Percentiles rank a stretch among this genome's conserved stretches.
These are phyloP conservation scores for Mollisia scopiformis DNA, from an alignment of 2,329 filamentous ascomycete species.

Conservation along the genomic window DNA sequence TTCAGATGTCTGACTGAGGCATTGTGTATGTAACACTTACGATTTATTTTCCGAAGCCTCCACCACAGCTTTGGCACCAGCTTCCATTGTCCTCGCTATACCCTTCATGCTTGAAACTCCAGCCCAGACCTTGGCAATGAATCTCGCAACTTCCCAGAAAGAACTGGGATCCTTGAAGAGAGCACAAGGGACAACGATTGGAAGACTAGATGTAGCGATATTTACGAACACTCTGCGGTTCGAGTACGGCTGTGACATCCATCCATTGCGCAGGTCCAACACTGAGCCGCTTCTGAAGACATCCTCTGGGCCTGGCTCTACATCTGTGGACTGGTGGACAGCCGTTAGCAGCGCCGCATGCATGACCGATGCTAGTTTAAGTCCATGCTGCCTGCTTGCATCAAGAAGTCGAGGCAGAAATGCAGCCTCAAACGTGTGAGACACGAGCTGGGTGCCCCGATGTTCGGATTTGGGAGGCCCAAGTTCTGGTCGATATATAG, in stretches of 20 bases:
- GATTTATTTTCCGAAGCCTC: not conserved
- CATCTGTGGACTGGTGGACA: conserved; percentile 4
- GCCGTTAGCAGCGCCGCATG: conserved; percentile 10
- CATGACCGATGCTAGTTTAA: conserved; percentile 12
- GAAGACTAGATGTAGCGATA: conserved; percentile 8
- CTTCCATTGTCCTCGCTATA: conserved; percentile 18
- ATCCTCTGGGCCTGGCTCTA: not conserved
- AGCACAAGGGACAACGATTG: conserved; percentile 8
- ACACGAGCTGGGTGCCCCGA: conserved; percentile 5
- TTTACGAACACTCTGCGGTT: conserved; percentile 12
- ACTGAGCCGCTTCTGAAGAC: conserved; percentile 10
- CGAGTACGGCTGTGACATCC: conserved; percentile 3
- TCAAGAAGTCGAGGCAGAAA: conserved; percentile 12
- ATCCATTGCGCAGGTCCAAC: conserved; percentile 16
- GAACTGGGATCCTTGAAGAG: not conserved
- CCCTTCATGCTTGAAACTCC: conserved; percentile 2
- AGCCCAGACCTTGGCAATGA: conserved; percentile 4
- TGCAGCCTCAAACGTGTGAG: conserved; percentile 5
- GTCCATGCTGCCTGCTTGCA: conserved; percentile 1
- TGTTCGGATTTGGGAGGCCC: not conserved
- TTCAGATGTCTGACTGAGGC: not conserved
- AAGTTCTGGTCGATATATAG: conserved; percentile 9
- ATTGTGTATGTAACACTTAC: not conserved
- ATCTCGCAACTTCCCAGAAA: conserved; percentile 9
- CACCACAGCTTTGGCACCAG: conserved; percentile 21